Base-by-base conservation (phyloP, 2,329 filamentous ascomycete species). In the Fusarium haematococcum region DNA sequence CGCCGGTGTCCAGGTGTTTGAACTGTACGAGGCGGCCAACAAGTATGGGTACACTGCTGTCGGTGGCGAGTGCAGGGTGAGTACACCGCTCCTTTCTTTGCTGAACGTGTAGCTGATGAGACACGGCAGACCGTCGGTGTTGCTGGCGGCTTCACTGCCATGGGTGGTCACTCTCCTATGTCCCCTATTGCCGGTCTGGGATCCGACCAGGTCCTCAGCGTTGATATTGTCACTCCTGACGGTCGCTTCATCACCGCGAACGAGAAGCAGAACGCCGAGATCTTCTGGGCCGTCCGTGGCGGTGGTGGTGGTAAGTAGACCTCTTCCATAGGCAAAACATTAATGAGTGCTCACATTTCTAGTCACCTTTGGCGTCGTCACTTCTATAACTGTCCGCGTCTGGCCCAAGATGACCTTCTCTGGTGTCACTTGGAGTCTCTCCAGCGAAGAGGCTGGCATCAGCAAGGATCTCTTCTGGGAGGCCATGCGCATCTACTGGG, bases 1-100 rank as follows among this genome's bases (percentile, higher is more conserved):
- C 8, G 84, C 88, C 8, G 89, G 89, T 67, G 85, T 90, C 20
- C 85, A 88, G 71, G 87, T 86, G 13, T 84, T 81, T 50, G 88
- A 91, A 69, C 79, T 89, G 1, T 90, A 90, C 78, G 84, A 84
- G 43, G 85, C 84, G 58, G 88, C 88, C 5, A 78, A 87, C 39
- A 78, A 83, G 61, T 78, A 86, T 56, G 86, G 85, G 4, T 82
- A 86, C 60, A 85, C 84, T 1, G 84, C 88, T 6, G 85, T 91
- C 14, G 88, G 87, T 33, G 89, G 89, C 16, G 87, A 88, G 45
- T 88, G 88, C 70, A 80, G 75, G 33, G 80, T 80, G 73, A 76
- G 76, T 30, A 30, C 16, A 62, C 10, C 3, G 23, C 18, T 41
- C 2, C 2, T 7, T 7, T 30, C 2, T 45, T 37, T 39, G 16